Percentiles rank a stretch among this genome's conserved stretches.
Evolutionary conservation across 2,329 filamentous ascomycete genomes (phyloP).

Genomic region (Arthroderma uncinatum): DNA sequence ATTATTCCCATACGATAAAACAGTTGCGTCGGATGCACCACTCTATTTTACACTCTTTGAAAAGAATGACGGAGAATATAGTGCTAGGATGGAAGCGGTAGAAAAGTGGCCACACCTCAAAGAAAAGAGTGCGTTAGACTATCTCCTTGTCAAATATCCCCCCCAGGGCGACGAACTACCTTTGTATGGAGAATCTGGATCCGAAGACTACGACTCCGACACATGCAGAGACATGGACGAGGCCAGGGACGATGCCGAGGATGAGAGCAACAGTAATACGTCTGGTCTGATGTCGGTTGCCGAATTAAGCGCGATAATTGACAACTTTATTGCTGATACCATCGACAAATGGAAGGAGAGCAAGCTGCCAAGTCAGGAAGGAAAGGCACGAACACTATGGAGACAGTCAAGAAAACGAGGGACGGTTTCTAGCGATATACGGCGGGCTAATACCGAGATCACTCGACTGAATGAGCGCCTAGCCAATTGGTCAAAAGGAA

Average conservation of each 20-base stretch:
- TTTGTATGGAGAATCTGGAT: constrained; percentile 45
- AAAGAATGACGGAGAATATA: constrained; percentile 18
- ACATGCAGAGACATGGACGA: constrained; percentile 53
- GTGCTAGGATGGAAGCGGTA: constrained; percentile 21
- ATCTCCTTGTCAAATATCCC: constrained; percentile 36
- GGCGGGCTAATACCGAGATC: constrained; percentile 35
- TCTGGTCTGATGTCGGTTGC: constrained; percentile 30
- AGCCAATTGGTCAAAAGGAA: constrained; percentile 43
- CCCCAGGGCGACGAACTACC: constrained; percentile 36
- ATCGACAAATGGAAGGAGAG: constrained; percentile 47
- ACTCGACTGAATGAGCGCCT: constrained; percentile 43
- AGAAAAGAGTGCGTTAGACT: constrained; percentile 18
- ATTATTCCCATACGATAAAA: constrained; percentile 15
- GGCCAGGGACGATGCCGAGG: constrained; percentile 34
- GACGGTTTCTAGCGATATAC: constrained; percentile 35
- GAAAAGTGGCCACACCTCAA: constrained; percentile 22
- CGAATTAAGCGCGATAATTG: constrained; percentile 44
- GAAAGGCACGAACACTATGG: constrained; percentile 54
- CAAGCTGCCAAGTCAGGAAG: constrained; percentile 46
- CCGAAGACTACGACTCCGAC: constrained; percentile 46
- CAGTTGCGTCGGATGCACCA: background rate
- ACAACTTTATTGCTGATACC: constrained; percentile 43
- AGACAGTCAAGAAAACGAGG: constrained; percentile 37
- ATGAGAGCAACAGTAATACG: constrained; percentile 11
- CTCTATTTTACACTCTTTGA: constrained; percentile 24